These are phyloP conservation scores for Quercus cerris DNA, from an alignment of 306 rosid genomes.

Conservation along the genomic window DNA sequence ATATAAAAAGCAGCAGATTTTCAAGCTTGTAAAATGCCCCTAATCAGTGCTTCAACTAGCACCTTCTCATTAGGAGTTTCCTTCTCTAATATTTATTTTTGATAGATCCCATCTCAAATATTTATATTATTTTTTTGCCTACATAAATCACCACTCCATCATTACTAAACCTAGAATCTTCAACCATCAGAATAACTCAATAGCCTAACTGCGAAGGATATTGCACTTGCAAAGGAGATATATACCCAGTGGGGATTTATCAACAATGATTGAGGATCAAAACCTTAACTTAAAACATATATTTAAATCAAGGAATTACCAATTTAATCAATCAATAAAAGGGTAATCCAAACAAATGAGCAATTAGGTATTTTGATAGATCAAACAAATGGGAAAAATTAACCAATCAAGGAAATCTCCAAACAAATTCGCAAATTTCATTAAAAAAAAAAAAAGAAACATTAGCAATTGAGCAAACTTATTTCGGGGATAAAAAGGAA, in stretches of 20 bases:
- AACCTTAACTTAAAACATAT: neutral
- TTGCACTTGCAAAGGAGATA: neutral
- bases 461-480: neutral
- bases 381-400: neutral
- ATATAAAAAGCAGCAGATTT: neutral
- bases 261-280: neutral
- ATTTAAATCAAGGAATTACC: neutral
- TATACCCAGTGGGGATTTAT: neutral
- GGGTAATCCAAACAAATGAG: neutral
- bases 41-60: neutral
- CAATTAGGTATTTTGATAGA: neutral
- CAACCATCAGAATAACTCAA: neutral
- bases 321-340: neutral
- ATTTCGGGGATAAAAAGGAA: neutral
- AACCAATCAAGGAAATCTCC: neutral
- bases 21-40: neutral
- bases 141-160: neutral
- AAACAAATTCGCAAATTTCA: no score
- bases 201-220: neutral
- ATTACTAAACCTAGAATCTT: neutral
- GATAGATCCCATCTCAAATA: neutral
- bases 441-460: no score
- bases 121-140: neutral
- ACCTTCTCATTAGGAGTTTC: neutral
- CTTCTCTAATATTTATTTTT: neutral